A percentile compares a stretch with the other conserved stretches of the same genome.
Evolutionary conservation across 2,329 filamentous ascomycete genomes (phyloP).

Genomic region (Cladosporium sp.): DNA sequence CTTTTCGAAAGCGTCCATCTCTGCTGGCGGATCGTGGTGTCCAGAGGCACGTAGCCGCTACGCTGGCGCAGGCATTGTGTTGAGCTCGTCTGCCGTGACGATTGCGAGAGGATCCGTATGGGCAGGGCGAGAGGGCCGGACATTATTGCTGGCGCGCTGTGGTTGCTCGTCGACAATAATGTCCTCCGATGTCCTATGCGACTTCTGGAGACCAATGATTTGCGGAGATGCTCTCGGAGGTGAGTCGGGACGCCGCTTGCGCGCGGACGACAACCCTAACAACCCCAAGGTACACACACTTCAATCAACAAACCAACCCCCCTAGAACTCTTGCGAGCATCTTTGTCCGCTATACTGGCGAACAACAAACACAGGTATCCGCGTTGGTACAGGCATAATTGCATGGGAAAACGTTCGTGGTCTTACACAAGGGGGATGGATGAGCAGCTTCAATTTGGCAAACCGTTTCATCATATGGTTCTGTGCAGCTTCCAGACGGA

Average conservation of each 20-base stretch:
- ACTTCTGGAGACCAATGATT: slow-evolving; percentile 2
- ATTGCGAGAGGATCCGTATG: slow-evolving; percentile 7
- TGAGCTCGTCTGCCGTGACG: slow-evolving; percentile 5
- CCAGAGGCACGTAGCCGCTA: not conserved
- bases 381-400: too few relatives aligned
- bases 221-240: slow-evolving; percentile 9
- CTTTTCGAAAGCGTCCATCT: not conserved
- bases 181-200: not conserved
- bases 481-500: too few relatives aligned
- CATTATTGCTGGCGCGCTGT: not conserved
- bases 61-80: slow-evolving; percentile 10
- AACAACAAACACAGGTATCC: too few relatives aligned
- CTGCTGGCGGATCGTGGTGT: slow-evolving; percentile 2
- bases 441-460: too few relatives aligned
- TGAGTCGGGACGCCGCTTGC: not conserved
- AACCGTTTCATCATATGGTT: too few relatives aligned
- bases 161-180: not conserved
- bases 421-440: too few relatives aligned
- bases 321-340: too few relatives aligned
- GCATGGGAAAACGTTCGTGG: too few relatives aligned
- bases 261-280: too few relatives aligned
- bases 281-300: too few relatives aligned
- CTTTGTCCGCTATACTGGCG: too few relatives aligned
- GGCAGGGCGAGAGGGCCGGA: slow-evolving; percentile 6
- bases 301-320: too few relatives aligned